These are phyloP conservation scores for Heterococcus sp. DNA, from an alignment of 108 stramenopile species.

Conservation along the genomic window DNA sequence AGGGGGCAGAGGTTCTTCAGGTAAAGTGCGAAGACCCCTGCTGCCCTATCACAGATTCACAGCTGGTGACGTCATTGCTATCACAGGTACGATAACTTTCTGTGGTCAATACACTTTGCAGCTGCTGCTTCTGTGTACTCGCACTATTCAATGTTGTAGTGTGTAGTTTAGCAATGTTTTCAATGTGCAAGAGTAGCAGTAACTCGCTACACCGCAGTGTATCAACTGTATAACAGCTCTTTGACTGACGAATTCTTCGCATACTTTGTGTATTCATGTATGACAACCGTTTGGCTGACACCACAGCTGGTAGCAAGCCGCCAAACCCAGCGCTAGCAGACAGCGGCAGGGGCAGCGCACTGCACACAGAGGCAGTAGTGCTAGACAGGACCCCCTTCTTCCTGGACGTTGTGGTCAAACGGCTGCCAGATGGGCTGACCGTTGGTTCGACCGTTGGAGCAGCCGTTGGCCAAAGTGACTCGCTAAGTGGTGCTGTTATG, in stretches of 20 bases:
- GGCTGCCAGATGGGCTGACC: constrained; percentile 12
- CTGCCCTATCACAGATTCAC: constrained; percentile 43
- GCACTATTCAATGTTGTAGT: too few species aligned
- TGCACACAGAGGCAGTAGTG: neutral
- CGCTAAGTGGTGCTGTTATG: neutral
- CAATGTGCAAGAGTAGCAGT: too few species aligned
- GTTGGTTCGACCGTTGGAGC: neutral
- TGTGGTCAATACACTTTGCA: too few species aligned
- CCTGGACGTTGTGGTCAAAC: constrained; percentile 31
- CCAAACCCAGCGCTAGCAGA: neutral
- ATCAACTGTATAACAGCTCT: too few species aligned
- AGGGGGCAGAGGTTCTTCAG: neutral
- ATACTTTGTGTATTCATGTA: too few species aligned
- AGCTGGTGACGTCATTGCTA: constrained; percentile 35
- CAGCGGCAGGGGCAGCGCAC: neutral
- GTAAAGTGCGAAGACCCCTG: constrained; percentile 12
- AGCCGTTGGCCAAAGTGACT: neutral
- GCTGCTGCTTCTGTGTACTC: too few species aligned
- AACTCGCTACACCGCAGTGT: too few species aligned
- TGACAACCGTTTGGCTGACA: neutral
- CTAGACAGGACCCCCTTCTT: constrained; percentile 1
- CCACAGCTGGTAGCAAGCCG: neutral
- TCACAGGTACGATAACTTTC: constrained; percentile 12
- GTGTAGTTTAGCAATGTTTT: too few species aligned
- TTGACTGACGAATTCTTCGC: too few species aligned